Conservation (phyloP, 2,329 filamentous ascomycete genomes). For the Fusarium nelsonii region DNA sequence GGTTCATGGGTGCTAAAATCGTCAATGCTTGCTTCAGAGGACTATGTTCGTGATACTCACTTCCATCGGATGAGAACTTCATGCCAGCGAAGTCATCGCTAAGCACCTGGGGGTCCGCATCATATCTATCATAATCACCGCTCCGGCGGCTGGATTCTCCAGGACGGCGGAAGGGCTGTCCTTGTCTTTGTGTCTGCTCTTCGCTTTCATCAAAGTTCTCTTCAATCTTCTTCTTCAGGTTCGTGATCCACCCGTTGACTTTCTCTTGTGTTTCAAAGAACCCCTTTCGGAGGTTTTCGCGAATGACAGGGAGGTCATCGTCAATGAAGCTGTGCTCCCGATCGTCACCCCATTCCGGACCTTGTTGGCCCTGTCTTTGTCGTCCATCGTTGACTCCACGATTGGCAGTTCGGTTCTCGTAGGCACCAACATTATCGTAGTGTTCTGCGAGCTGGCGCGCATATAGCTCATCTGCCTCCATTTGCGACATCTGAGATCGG, state of each 20-base stretch:
- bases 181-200: constrained; percentile 52
- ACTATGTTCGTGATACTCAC: constrained; percentile 58
- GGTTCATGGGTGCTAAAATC: constrained; percentile 57
- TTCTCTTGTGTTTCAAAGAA: constrained; percentile 94
- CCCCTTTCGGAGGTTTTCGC: constrained; percentile 92
- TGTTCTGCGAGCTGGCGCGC: constrained; percentile 94
- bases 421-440: constrained; percentile 75
- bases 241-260: constrained; percentile 93
- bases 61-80: constrained; percentile 71
- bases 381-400: constrained; percentile 47
- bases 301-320: constrained; percentile 93
- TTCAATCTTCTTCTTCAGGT: constrained; percentile 92
- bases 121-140: constrained; percentile 90
- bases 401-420: constrained; percentile 68
- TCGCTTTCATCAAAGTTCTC: constrained; percentile 84
- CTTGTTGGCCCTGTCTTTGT: constrained; percentile 58
- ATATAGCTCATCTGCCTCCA: constrained; percentile 92
- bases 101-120: constrained; percentile 91
- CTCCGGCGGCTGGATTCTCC: constrained; percentile 77
- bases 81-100: constrained; percentile 88
- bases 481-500: constrained; percentile 76
- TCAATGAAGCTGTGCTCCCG: constrained; percentile 93
- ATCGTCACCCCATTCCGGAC: constrained; percentile 63
- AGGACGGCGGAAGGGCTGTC: constrained; percentile 61
- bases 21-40: constrained; percentile 32